phyloP scores from a whole-genome alignment of 2,329 filamentous ascomycete genomes.

The Penicillium italicum region DNA sequence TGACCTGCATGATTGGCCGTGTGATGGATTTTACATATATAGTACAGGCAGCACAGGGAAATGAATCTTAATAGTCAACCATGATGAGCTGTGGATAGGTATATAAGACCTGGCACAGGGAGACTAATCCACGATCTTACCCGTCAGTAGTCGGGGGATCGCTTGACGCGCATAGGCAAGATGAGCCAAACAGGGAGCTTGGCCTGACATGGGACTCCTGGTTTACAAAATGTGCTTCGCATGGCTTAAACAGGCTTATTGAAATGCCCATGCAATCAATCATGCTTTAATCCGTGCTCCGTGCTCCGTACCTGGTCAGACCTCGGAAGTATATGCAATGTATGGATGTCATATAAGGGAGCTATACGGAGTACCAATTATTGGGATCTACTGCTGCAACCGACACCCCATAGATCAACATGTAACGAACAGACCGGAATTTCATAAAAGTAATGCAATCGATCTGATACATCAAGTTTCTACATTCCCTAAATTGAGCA shows the following conservation, averaged over 20 bases:
- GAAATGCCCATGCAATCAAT: neutral
- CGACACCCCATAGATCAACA: neutral
- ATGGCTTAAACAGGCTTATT: neutral
- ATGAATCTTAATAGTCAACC: neutral
- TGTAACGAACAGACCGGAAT: neutral
- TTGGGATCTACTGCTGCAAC: neutral
- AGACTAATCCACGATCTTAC: neutral
- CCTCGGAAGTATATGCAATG: neutral
- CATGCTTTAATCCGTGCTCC: too few relatives aligned
- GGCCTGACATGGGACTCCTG: neutral
- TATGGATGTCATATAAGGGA: neutral
- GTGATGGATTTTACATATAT: neutral
- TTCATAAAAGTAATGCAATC: neutral
- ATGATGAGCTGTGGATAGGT: neutral
- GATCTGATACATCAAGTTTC: neutral
- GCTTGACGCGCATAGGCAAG: neutral
- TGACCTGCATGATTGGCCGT: neutral
- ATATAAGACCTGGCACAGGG: neutral
- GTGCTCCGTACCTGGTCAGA: neutral
- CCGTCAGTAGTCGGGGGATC: neutral
- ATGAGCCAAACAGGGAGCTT: neutral
- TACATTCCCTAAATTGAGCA: neutral
- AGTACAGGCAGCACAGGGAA: neutral
- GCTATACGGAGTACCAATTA: neutral
- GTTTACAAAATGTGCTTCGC: neutral